These are phyloP conservation scores for Fusarium sp. DNA, from an alignment of 2,329 filamentous ascomycete genomes.

Conservation along the genomic window DNA sequence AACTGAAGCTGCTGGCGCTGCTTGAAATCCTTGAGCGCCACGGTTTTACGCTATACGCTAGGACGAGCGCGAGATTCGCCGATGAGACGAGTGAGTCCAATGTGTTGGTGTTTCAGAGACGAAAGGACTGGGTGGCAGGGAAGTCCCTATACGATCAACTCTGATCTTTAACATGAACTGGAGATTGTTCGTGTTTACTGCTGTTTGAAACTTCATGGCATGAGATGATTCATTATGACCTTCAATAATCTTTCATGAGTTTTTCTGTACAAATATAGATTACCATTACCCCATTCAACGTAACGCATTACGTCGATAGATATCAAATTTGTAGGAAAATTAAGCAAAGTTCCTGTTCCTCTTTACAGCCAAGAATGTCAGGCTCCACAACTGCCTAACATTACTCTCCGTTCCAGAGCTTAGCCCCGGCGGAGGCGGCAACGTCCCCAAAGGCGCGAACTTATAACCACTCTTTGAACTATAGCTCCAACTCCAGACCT, in stretches of 20 bases:
- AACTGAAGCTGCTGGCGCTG: constrained; percentile 10
- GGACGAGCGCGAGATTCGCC: background rate
- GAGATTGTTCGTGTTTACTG: too few relatives aligned
- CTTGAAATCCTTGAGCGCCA: constrained; percentile 7
- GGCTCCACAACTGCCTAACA: constrained; percentile 32
- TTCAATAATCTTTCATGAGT: too few relatives aligned
- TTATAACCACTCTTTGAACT: constrained; percentile 19
- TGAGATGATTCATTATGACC: background rate
- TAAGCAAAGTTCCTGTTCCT: background rate
- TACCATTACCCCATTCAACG: fast-evolving
- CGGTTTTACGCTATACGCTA: constrained; percentile 4
- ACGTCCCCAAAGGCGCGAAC: constrained; percentile 34
- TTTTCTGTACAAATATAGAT: fast-evolving
- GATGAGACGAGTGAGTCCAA: constrained; percentile 1
- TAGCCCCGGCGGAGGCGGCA: constrained; percentile 21
- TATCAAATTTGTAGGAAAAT: background rate
- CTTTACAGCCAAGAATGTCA: constrained; percentile 29
- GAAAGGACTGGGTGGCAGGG: background rate
- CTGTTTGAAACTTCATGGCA: too few relatives aligned
- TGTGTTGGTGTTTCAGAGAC: constrained; percentile 17
- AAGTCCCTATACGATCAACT: background rate
- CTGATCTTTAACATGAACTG: background rate
- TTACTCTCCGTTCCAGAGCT: constrained; percentile 29
- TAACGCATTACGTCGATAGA: fast-evolving
- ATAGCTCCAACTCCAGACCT: constrained; percentile 72